These are phyloP conservation scores for Neurospora africana DNA, from an alignment of 495 filamentous ascomycete species.

Conservation along the genomic window DNA sequence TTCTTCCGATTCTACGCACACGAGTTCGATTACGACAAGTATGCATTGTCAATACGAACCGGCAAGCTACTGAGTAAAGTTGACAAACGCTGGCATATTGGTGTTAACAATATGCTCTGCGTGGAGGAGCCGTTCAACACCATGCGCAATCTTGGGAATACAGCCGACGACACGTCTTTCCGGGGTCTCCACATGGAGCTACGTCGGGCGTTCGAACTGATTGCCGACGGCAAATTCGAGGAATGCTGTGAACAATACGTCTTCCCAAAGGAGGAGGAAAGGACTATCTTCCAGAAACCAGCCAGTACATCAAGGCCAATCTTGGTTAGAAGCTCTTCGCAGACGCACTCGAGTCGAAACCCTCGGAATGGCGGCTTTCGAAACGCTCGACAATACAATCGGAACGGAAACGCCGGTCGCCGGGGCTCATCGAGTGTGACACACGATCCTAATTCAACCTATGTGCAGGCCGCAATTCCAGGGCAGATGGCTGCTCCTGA, in stretches of 20 bases:
- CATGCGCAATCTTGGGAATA: slow-evolving; percentile 89
- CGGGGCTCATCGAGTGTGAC: slow-evolving; percentile 29
- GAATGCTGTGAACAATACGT: slow-evolving; percentile 76
- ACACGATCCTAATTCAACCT: slow-evolving; percentile 24
- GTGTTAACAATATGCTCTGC: slow-evolving; percentile 72
- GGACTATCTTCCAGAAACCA: slow-evolving; percentile 59
- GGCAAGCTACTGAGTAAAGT: slow-evolving; percentile 74
- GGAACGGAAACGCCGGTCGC: slow-evolving; percentile 28
- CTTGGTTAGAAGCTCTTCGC: slow-evolving; percentile 41
- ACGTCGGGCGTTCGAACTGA: slow-evolving; percentile 71
- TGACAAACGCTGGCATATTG: slow-evolving; percentile 74
- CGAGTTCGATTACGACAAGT: slow-evolving; percentile 79
- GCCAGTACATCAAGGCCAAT: slow-evolving; percentile 36
- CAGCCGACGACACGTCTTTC: slow-evolving; percentile 89
- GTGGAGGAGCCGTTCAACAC: slow-evolving; percentile 96
- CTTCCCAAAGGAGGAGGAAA: slow-evolving; percentile 76
- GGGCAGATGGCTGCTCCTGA: slow-evolving; percentile 25
- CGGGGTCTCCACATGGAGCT: slow-evolving; percentile 83
- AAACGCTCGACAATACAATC: slow-evolving; percentile 45
- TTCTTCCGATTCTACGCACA: slow-evolving; percentile 94
- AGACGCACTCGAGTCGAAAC: slow-evolving; percentile 36
- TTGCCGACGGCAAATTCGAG: slow-evolving; percentile 63
- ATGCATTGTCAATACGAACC: slow-evolving; percentile 77
- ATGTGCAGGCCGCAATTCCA: slow-evolving; percentile 10
- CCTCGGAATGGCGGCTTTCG: slow-evolving; percentile 51